Evolutionary conservation across 2,329 filamentous ascomycete genomes (phyloP).

Genomic region (Penicillium griseofulvum): DNA sequence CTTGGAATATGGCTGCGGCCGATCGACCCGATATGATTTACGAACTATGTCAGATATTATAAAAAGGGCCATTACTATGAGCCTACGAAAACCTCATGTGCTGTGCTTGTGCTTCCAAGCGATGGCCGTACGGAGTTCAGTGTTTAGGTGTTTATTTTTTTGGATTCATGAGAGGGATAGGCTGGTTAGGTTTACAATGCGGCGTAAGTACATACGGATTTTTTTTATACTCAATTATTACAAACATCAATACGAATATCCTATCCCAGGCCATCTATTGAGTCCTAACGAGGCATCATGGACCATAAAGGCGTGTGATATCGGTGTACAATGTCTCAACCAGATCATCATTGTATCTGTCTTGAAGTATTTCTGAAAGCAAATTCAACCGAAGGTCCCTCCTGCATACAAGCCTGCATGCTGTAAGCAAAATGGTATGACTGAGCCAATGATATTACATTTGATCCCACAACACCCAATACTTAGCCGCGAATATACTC

Average conservation of each 20-base stretch:
- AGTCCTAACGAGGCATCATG: not conserved
- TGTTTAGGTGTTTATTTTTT: not conserved
- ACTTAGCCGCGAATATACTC: not conserved
- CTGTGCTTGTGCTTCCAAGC: not conserved
- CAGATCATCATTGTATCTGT: not conserved
- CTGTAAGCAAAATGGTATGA: not conserved
- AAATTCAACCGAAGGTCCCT: not conserved
- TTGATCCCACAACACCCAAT: not conserved
- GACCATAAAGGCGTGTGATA: not conserved
- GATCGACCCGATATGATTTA: constrained; percentile 4
- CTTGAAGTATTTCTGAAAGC: not conserved
- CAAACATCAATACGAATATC: not conserved
- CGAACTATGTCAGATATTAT: not conserved
- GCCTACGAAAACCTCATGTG: not conserved
- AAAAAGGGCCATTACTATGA: not conserved
- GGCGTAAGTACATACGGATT: not conserved
- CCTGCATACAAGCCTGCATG: not conserved
- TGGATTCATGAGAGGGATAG: not conserved
- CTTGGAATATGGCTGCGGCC: not conserved
- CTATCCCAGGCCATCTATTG: not conserved
- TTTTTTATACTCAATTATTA: not conserved
- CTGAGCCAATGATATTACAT: not conserved
- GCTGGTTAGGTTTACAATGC: not conserved
- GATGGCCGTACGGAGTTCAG: not conserved
- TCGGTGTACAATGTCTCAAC: not conserved